Percentiles rank a stretch among this genome's conserved stretches.
phyloP scores from a whole-genome alignment of 1,139 yeast species.

The Diutina ranongensis region DNA sequence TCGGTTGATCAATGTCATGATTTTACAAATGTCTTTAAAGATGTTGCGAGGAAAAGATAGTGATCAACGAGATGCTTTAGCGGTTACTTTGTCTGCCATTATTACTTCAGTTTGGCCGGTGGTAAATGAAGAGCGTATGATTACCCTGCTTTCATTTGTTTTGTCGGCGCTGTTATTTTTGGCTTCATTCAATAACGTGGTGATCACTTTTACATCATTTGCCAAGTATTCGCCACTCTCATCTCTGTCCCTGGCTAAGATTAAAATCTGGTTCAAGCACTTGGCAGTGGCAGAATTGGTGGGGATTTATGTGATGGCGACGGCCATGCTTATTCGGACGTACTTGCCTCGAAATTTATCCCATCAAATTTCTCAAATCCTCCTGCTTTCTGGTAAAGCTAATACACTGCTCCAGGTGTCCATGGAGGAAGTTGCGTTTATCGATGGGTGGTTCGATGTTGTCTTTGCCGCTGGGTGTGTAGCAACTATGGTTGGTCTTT shows the following conservation, averaged over 20 bases:
- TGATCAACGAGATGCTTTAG: slow-evolving; percentile 41
- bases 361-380: slow-evolving; percentile 33
- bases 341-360: slow-evolving; percentile 57
- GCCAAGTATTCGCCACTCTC: slow-evolving; percentile 21
- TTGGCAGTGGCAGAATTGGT: slow-evolving; percentile 56
- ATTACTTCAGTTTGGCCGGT: slow-evolving; percentile 19
- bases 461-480: slow-evolving; percentile 52
- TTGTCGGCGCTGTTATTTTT: slow-evolving; percentile 56
- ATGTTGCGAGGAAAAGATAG: slow-evolving; percentile 8
- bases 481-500: slow-evolving; percentile 19
- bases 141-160: slow-evolving; percentile 52
- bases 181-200: slow-evolving; percentile 56
- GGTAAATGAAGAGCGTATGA: slow-evolving; percentile 38
- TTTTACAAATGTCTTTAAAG: slow-evolving; percentile 26
- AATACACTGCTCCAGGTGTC: slow-evolving; percentile 13
- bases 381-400: slow-evolving; percentile 24
- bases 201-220: slow-evolving; percentile 37
- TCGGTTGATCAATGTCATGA: slow-evolving; percentile 38
- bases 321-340: slow-evolving; percentile 66
- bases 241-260: slow-evolving; percentile 14
- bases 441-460: slow-evolving; percentile 75
- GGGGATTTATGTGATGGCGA: slow-evolving; percentile 73
- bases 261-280: slow-evolving; percentile 28
- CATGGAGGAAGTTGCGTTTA: slow-evolving; percentile 37
- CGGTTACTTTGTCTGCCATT: slow-evolving; percentile 53